phyloP scores from a whole-genome alignment of 108 stramenopile species.

The Tribonema minus region DNA sequence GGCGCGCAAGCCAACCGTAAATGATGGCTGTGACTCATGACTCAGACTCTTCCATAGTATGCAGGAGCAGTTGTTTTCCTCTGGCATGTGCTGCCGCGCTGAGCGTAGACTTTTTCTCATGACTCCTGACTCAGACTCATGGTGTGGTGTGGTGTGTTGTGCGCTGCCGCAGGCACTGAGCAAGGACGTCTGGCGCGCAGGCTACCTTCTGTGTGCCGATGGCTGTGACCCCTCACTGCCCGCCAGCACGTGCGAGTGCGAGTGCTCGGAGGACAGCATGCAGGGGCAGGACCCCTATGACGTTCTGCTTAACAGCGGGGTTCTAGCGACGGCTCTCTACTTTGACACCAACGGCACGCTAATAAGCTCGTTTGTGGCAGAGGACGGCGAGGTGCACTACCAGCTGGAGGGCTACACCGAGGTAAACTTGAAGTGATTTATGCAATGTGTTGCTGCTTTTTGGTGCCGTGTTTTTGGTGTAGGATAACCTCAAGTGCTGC shows the following conservation, averaged over 20 bases:
- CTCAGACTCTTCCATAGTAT: too few species aligned
- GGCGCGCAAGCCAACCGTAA: too few species aligned
- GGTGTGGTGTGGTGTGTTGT: too few species aligned
- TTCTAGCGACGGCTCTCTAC: slow-evolving; percentile 7
- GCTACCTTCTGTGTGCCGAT: slow-evolving; percentile 13
- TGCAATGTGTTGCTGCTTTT: too few species aligned
- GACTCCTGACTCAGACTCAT: too few species aligned
- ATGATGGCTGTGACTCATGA: too few species aligned
- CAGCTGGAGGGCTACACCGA: slow-evolving; percentile 23
- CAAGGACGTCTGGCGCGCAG: slow-evolving; percentile 36
- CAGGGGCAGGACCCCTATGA: background rate
- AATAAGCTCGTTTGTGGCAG: background rate
- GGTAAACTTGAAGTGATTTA: too few species aligned
- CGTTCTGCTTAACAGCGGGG: slow-evolving; percentile 4
- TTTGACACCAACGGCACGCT: slow-evolving; percentile 16
- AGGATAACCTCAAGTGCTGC: too few species aligned
- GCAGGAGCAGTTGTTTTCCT: too few species aligned
- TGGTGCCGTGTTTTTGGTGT: too few species aligned
- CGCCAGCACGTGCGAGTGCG: slow-evolving; percentile 11
- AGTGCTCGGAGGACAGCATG: slow-evolving; percentile 12
- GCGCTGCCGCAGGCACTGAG: slow-evolving; percentile 26
- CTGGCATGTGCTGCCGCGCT: too few species aligned
- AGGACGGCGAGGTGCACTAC: slow-evolving; percentile 21
- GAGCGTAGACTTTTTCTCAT: too few species aligned
- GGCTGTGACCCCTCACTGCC: slow-evolving; percentile 2